Conservation (phyloP, 805 yeast species). For the Priceomyces castillae region DNA sequence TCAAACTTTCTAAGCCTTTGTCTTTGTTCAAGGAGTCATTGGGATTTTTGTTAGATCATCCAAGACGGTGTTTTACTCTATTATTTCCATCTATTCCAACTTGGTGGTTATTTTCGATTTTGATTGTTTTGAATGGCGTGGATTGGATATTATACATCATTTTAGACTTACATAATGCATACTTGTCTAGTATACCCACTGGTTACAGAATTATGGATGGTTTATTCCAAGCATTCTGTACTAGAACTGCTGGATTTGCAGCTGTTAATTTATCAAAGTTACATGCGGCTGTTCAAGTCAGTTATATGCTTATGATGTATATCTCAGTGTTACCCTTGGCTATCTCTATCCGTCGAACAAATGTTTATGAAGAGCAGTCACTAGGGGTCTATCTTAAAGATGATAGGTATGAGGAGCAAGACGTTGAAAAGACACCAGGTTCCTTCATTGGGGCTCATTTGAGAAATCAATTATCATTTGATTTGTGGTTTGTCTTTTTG, state of each 20-base stretch:
- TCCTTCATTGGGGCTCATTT: slow-evolving; percentile 84
- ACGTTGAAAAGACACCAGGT: slow-evolving; percentile 42
- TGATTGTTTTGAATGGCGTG: slow-evolving; percentile 66
- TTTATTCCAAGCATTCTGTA: slow-evolving; percentile 83
- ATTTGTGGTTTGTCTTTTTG: slow-evolving; percentile 87
- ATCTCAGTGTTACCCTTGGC: slow-evolving; percentile 95
- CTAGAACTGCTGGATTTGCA: slow-evolving; percentile 91
- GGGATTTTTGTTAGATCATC: slow-evolving; percentile 88
- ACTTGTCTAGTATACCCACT: slow-evolving; percentile 52
- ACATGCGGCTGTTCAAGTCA: slow-evolving; percentile 90
- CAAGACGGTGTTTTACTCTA: slow-evolving; percentile 93
- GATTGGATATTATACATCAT: slow-evolving; percentile 81
- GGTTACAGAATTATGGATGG: slow-evolving; percentile 81
- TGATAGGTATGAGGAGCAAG: slow-evolving; percentile 25
- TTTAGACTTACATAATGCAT: slow-evolving; percentile 60
- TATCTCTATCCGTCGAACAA: slow-evolving; percentile 92
- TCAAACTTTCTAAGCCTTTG: slow-evolving; percentile 62
- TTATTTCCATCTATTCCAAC: slow-evolving; percentile 91
- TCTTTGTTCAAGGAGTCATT: slow-evolving; percentile 70
- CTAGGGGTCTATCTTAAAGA: slow-evolving; percentile 72
- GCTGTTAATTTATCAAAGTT: slow-evolving; percentile 66
- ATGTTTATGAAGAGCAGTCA: slow-evolving; percentile 96
- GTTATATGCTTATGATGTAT: slow-evolving; percentile 97
- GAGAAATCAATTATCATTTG: slow-evolving; percentile 88
- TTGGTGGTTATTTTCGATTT: slow-evolving; percentile 84